Base-by-base conservation (phyloP, 2,329 filamentous ascomycete genomes). In the Ophiostoma sp. region DNA sequence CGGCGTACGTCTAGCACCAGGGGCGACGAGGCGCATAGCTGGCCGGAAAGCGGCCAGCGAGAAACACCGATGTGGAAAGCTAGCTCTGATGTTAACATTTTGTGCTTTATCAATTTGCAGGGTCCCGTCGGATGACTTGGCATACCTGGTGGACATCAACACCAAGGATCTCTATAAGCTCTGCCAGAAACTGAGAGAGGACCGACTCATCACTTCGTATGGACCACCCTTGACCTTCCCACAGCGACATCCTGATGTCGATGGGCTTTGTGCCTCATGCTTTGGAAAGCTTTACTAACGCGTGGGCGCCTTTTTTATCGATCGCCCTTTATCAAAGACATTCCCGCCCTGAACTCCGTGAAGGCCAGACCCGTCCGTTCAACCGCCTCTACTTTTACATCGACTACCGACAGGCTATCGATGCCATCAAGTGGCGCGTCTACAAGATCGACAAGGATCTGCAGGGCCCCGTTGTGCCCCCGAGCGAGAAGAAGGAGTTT, bases 341-440 rank as follows among this genome's bases (percentile, higher is more conserved):
- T 77, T 87, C 88, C 44, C 88, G 92, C 70, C 86, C 88, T 65
- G 93, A 97, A 76, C 81, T 90, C 68, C 88, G 89, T 72, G 90
- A 93, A 75, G 92, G 91, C 66, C 91, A 93, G 70, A 89, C 90
- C 69, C 89, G 93, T 66, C 90, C 92, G 5, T 89, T 90, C 73
- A 93, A 90, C 76, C 87, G 92, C 74, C 96, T 94, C 71, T 99
- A 97, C 83, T 99, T 96, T 81, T 99, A 92, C 79, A 94, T 99
- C 76, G 93, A 97, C 77, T 96, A 96, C 75, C 92, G 95, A 70
- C 90, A 92, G 69, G 92, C 94, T 47, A 92, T 99, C 75, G 95
- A 99, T 79, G 92, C 92, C 65, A 96, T 97, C 79, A 99, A 99
- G 78, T 99, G 91, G 85, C 89, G 92, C 71, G 88, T 97, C 66